Base-by-base conservation (phyloP, 768 basidiomycete species). In the Amanita subjunquillea region DNA sequence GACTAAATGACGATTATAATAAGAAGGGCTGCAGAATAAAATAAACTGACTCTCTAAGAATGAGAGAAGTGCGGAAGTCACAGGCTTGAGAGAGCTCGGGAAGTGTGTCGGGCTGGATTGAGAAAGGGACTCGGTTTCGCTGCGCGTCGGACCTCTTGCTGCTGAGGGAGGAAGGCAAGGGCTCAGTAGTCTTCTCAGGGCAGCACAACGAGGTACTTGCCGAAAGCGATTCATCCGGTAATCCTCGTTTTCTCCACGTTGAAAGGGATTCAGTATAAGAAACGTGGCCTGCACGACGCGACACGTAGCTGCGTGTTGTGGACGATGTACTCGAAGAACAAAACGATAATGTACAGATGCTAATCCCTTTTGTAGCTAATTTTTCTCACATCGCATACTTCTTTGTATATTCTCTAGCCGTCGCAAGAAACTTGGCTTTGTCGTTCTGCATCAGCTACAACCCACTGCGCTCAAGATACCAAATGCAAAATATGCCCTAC, bases 61-160 rank as follows among this genome's bases (percentile, higher is more conserved):
- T 90, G 63, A 85, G 77, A 55, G 88, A 90, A 29, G 90, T 89
- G 61, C 90, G 85, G 71, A 92, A 92, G 67, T 89, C 81, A 71
- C 77, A 80, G 41, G 74, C 69, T 7, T 84, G 77, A 50, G 86
- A 83, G 15, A 91, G 73, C 57, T 77, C 73, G 46, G 77, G 79
- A 2, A 81, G 69, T 45, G 63, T 57, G 42, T 71, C 71, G 55
- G 37, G 20, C 36, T 48, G 51, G 59, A 60, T 55, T 25, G 55
- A 30, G 51, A 57, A 52, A 53, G 75, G 68, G 48, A 69, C 58
- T 45, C 73, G 72, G 55, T 60, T 69, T 59, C 73, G 77, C 65
- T 76, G 81, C 54, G 74, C 71, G 73, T 88, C 87, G 56, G 87
- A 87, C 73, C 79, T 83, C 79, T 85, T 91, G 63, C 90, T 91